A percentile compares a stretch with the other conserved stretches of the same genome.
These are phyloP conservation scores for Aegilops tauschii DNA, from an alignment of 176 grass and related monocot species.

Conservation along the genomic window DNA sequence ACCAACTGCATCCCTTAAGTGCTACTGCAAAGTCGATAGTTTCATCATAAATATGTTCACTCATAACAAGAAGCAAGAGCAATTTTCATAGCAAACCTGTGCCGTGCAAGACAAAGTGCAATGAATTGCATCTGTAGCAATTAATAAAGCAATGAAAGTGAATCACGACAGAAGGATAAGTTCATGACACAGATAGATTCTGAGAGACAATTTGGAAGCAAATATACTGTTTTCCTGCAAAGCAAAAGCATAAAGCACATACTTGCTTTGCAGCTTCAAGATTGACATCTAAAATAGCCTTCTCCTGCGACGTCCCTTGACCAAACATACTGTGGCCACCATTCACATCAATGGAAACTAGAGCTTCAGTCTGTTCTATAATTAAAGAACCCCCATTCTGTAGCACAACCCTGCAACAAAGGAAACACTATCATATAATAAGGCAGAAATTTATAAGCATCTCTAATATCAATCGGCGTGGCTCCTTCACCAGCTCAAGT, in stretches of 20 bases:
- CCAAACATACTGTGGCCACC: constrained; percentile 77
- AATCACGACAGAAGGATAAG: not conserved
- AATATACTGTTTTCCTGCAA: constrained; percentile 20
- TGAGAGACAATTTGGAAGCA: not conserved
- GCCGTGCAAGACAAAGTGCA: not conserved
- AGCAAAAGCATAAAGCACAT: constrained; percentile 34
- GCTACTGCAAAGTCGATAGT: not conserved
- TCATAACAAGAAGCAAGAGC: not conserved
- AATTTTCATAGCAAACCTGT: not conserved
- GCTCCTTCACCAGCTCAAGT: not conserved
- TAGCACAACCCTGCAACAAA: constrained; percentile 67
- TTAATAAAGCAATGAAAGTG: not conserved
- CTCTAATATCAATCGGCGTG: not conserved
- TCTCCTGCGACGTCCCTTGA: constrained; percentile 80
- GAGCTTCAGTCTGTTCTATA: constrained; percentile 96
- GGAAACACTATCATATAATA: constrained; percentile 26
- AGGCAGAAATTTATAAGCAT: constrained; percentile 3
- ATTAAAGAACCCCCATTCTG: constrained; percentile 84
- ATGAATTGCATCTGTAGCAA: not conserved
- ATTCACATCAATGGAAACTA: constrained; percentile 98
- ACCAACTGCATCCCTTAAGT: not conserved
- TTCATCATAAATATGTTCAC: not conserved
- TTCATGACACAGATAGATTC: constrained; percentile 6
- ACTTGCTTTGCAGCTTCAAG: constrained; percentile 97
- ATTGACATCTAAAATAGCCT: constrained; percentile 83